These are phyloP conservation scores for Teunomyces kruisii DNA, from an alignment of 805 yeast species.

Conservation along the genomic window DNA sequence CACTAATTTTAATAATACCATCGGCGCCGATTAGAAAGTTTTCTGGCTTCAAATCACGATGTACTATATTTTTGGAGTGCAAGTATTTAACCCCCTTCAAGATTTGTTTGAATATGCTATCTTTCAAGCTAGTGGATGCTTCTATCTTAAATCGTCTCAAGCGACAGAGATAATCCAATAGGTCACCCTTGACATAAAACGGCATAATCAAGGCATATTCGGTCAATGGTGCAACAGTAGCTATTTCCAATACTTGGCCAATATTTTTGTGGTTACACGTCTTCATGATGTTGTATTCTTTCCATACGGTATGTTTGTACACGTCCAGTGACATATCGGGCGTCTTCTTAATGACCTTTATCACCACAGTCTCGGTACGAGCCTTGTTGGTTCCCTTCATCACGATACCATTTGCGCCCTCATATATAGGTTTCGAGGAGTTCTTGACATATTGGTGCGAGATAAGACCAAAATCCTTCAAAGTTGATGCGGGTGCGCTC, in stretches of 20 bases:
- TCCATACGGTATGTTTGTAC: conserved; percentile 16
- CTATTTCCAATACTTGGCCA: conserved; percentile 27
- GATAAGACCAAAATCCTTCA: neutral
- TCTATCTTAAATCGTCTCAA: conserved; percentile 35
- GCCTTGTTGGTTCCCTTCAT: conserved; percentile 28
- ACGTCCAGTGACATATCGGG: conserved; percentile 3
- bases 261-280: conserved; percentile 29
- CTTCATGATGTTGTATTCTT: conserved; percentile 31
- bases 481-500: neutral
- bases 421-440: conserved; percentile 33
- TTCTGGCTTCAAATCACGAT: conserved; percentile 57
- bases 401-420: conserved; percentile 43
- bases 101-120: conserved; percentile 46
- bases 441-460: conserved; percentile 22
- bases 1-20: conserved; percentile 48
- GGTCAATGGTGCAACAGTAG: conserved; percentile 10
- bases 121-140: conserved; percentile 36
- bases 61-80: conserved; percentile 44
- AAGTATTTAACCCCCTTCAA: conserved; percentile 45
- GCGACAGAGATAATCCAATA: conserved; percentile 41
- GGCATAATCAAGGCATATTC: conserved; percentile 40
- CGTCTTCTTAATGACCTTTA: conserved; percentile 31
- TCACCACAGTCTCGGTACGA: conserved; percentile 20
- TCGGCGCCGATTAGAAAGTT: conserved; percentile 46
- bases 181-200: conserved; percentile 48